Conservation (phyloP, 2,329 filamentous ascomycete genomes). For the Pyrenochaeta sp. region DNA sequence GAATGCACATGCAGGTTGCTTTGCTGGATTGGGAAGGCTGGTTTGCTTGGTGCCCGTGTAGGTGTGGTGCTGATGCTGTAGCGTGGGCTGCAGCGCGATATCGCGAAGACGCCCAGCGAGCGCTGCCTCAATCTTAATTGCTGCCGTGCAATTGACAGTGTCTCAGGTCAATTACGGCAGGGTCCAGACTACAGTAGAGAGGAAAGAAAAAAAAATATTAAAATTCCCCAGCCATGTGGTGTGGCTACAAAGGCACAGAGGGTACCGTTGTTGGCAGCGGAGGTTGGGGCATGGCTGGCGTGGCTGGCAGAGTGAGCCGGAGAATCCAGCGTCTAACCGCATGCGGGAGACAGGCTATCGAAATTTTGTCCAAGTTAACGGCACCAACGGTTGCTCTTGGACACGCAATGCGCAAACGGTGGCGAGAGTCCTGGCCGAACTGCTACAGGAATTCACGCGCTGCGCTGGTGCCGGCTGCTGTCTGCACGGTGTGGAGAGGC, state of each 20-base stretch:
- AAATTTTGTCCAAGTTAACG: background rate
- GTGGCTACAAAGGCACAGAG: background rate
- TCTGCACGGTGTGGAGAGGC: no score
- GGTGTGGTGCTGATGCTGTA: constrained; percentile 7
- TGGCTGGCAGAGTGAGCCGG: background rate
- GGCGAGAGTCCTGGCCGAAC: background rate
- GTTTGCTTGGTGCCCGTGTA: background rate
- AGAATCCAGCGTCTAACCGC: background rate
- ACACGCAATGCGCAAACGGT: background rate
- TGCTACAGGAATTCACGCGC: background rate
- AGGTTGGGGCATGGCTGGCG: constrained; percentile 1
- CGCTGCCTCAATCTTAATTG: constrained; percentile 1
- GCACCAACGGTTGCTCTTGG: background rate
- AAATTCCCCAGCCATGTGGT: background rate
- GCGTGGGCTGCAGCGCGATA: constrained; percentile 15
- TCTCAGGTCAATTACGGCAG: background rate
- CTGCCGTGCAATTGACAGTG: constrained; percentile 2
- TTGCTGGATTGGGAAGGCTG: constrained; percentile 6
- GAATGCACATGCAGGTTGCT: constrained; percentile 5
- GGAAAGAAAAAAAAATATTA: no score
- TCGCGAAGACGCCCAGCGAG: background rate
- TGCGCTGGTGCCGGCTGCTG: background rate
- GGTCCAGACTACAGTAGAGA: background rate
- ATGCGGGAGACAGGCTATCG: background rate
- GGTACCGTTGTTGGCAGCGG: background rate